These are phyloP conservation scores for Iris macrosiphon DNA, from an alignment of 106 monocot species.

Conservation along the genomic window DNA sequence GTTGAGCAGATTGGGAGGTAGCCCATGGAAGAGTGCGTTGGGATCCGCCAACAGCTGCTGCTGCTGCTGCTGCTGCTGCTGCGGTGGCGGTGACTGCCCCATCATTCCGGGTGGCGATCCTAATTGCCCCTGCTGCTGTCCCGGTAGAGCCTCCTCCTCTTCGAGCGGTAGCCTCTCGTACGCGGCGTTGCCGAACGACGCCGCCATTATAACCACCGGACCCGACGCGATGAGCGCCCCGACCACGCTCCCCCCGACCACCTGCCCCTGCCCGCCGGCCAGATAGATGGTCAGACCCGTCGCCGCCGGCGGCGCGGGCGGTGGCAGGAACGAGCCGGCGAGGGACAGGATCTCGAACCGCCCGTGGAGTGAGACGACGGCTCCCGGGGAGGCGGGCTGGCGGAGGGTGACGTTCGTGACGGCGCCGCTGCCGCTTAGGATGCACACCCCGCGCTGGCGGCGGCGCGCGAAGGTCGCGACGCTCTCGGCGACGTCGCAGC, in stretches of 20 bases:
- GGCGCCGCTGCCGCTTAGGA: conserved; percentile 38
- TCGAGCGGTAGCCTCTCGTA: conserved; percentile 51
- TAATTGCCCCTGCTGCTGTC: background rate
- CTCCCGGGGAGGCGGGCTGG: conserved; percentile 27
- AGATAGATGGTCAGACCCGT: conserved; percentile 44
- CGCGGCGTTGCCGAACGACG: conserved; percentile 48
- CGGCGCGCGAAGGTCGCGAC: conserved; percentile 39
- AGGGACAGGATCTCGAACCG: conserved; percentile 51
- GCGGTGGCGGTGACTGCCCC: conserved; percentile 12
- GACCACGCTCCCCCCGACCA: conserved; percentile 45
- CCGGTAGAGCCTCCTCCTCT: conserved; percentile 20
- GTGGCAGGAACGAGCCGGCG: conserved; percentile 44
- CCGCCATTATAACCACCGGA: conserved; percentile 46
- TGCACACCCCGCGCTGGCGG: conserved; percentile 43
- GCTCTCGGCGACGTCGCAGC: conserved; percentile 43
- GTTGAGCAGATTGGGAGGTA: conserved; percentile 47
- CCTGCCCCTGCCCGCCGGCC: conserved; percentile 50
- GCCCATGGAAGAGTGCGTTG: conserved; percentile 27
- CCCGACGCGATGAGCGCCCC: conserved; percentile 33
- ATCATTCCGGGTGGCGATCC: conserved; percentile 23
- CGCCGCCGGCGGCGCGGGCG: conserved; percentile 37
- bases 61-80: conserved; percentile 6
- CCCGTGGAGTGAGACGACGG: conserved; percentile 44
- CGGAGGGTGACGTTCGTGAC: conserved; percentile 49
- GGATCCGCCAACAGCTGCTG: conserved; percentile 3